phyloP scores from a whole-genome alignment of 306 rosid genomes.

The Rosa chinensis region DNA sequence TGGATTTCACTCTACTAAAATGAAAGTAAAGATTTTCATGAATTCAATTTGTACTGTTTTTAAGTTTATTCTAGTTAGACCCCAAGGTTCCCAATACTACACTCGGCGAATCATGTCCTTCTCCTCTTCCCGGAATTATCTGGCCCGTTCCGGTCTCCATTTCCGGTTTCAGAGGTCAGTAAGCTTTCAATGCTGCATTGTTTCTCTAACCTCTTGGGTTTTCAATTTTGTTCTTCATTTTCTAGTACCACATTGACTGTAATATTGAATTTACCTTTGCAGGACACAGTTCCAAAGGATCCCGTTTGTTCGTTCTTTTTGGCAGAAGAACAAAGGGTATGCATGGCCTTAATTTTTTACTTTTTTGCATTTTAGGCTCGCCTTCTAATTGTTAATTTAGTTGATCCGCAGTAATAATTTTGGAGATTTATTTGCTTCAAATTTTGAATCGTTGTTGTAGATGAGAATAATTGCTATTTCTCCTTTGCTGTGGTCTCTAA shows the following conservation, averaged over 20 bases:
- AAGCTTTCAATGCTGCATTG: neutral
- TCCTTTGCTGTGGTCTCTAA: neutral
- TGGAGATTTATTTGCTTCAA: too few species aligned
- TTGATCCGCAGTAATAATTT: neutral
- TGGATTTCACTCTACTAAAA: too few species aligned
- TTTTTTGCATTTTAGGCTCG: neutral
- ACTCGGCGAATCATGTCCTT: neutral
- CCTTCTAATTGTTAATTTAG: neutral
- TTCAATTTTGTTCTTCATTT: neutral
- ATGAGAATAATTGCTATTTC: too few species aligned
- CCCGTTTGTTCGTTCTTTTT: neutral
- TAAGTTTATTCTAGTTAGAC: neutral
- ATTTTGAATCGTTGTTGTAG: neutral
- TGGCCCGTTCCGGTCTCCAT: neutral
- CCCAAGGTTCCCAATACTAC: neutral
- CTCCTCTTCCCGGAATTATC: neutral
- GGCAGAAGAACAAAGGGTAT: neutral
- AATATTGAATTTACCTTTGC: neutral
- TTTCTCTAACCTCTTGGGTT: neutral
- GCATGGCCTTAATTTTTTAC: neutral
- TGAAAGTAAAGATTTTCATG: too few species aligned
- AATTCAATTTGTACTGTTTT: too few species aligned
- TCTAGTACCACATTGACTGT: too few species aligned
- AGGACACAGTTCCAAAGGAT: neutral
- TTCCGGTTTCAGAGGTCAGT: neutral